A percentile compares a stretch with the other conserved stretches of the same genome.
phyloP scores from a whole-genome alignment of 805 yeast genomes.

The Myxozyma vanderwaltii region DNA sequence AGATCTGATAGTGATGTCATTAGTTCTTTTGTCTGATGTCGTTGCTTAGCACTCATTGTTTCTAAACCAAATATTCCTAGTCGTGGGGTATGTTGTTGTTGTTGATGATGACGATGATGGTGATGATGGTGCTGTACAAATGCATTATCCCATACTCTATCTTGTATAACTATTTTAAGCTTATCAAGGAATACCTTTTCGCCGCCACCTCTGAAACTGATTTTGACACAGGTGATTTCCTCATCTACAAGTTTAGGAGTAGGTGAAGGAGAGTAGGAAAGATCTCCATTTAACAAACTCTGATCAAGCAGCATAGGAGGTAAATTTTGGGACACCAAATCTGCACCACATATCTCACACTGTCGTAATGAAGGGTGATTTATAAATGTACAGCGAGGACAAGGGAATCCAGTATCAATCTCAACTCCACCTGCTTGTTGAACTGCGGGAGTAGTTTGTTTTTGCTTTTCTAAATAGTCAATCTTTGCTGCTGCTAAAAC shows the following conservation, averaged over 20 bases:
- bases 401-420: slow-evolving; percentile 38
- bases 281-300: slow-evolving; percentile 33
- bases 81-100: slow-evolving; percentile 10
- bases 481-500: slow-evolving; percentile 12
- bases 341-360: slow-evolving; percentile 88
- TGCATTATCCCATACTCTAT: slow-evolving; percentile 52
- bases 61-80: slow-evolving; percentile 76
- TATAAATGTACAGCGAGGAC: slow-evolving; percentile 71
- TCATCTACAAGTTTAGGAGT: slow-evolving; percentile 5
- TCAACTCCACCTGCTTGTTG: slow-evolving; percentile 10
- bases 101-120: slow-evolving; percentile 1
- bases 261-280: slow-evolving; percentile 18
- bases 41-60: slow-evolving; percentile 54
- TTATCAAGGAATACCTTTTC: slow-evolving; percentile 56
- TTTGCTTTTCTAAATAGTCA: background rate
- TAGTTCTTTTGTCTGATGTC: slow-evolving; percentile 60
- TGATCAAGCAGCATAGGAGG: slow-evolving; percentile 38
- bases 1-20: slow-evolving; percentile 76
- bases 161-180: slow-evolving; percentile 51
- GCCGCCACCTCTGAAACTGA: slow-evolving; percentile 78
- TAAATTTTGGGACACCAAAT: slow-evolving; percentile 42
- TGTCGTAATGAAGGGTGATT: slow-evolving; percentile 76
- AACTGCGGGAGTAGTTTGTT: background rate
- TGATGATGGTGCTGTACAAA: background rate
- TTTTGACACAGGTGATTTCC: slow-evolving; percentile 50